A percentile compares a stretch with the other conserved stretches of the same genome.
Evolutionary conservation across 176 grass and related monocot species (phyloP).

Genomic region (Phoenix dactylifera): DNA sequence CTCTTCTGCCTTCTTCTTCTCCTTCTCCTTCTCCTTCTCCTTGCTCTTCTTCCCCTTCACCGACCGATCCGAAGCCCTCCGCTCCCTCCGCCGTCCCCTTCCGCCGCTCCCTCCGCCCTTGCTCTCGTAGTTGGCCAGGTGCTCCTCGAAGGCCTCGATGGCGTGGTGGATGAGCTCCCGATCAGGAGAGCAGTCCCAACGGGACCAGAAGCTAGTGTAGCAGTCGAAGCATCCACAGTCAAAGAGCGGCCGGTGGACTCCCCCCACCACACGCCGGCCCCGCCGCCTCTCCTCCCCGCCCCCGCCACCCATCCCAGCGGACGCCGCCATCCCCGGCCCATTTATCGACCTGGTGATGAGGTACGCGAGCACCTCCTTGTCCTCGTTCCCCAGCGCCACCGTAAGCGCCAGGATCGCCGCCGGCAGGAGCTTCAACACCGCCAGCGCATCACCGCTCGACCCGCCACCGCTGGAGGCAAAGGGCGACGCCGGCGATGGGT

Average conservation of each 20-base stretch:
- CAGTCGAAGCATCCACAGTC: constrained; percentile 51
- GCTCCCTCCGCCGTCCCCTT: constrained; percentile 28
- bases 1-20: neutral
- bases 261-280: neutral
- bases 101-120: neutral
- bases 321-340: neutral
- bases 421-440: constrained; percentile 36
- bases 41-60: constrained; percentile 8
- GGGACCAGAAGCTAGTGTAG: constrained; percentile 52
- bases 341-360: constrained; percentile 30
- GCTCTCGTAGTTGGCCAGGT: constrained; percentile 26
- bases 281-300: neutral
- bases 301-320: neutral
- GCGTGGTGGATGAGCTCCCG: constrained; percentile 39
- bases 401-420: constrained; percentile 34
- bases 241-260: constrained; percentile 22
- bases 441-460: constrained; percentile 1
- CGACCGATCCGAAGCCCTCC: neutral
- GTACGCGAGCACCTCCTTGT: constrained; percentile 50
- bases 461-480: neutral
- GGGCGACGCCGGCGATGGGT: constrained; percentile 16
- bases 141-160: constrained; percentile 46
- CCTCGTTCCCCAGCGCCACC: constrained; percentile 30
- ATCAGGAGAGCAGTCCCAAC: constrained; percentile 41
- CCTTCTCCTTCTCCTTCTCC: constrained; percentile 1